Conservation (phyloP, 2,329 filamentous ascomycete genomes). For the Fusarium sp. region DNA sequence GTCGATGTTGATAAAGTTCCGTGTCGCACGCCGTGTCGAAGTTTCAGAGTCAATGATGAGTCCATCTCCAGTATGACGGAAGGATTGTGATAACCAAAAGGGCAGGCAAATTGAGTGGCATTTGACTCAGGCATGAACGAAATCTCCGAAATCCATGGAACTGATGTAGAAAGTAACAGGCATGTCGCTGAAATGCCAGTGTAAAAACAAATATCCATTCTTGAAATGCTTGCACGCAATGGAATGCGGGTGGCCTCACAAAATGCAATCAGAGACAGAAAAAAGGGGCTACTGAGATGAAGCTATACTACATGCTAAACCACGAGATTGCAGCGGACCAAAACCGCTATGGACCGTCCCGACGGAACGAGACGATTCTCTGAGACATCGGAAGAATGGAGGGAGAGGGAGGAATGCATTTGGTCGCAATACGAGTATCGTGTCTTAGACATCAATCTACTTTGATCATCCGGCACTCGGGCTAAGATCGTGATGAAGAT, state of each 20-base stretch:
- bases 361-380: conserved; percentile 19
- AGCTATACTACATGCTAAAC: neutral
- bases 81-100: conserved; percentile 9
- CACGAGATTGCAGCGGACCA: neutral
- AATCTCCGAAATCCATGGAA: neutral
- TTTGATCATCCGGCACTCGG: neutral
- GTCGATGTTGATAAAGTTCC: neutral
- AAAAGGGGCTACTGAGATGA: conserved; percentile 8
- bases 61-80: neutral
- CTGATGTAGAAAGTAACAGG: neutral
- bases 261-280: neutral
- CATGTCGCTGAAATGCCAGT: neutral
- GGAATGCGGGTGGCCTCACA: neutral
- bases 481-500: neutral
- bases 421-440: neutral
- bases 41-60: neutral
- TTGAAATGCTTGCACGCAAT: neutral
- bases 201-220: neutral
- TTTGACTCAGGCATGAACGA: neutral
- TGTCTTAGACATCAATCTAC: conserved; percentile 19
- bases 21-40: neutral
- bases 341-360: conserved; percentile 23
- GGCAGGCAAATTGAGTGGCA: neutral
- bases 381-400: conserved; percentile 16
- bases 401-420: conserved; percentile 13